These are phyloP conservation scores for Boletus pseudopeckii DNA, from an alignment of 768 basidiomycete genomes.

Conservation along the genomic window DNA sequence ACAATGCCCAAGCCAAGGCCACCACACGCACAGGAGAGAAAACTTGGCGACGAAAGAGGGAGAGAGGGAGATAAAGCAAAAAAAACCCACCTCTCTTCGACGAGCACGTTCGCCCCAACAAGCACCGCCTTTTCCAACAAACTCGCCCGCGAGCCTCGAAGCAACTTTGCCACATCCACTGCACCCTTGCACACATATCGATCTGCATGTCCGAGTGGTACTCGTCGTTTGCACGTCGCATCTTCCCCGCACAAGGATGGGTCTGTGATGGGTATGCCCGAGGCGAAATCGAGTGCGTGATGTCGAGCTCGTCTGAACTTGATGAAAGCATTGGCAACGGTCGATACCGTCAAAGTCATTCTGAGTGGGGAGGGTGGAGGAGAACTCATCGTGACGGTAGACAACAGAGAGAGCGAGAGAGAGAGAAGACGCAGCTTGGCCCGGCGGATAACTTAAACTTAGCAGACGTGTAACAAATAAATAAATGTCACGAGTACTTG, in stretches of 20 bases:
- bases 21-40: background rate
- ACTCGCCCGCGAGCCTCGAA: conserved; percentile 50
- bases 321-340: conserved; percentile 54
- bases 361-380: conserved; percentile 23
- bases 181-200: conserved; percentile 57
- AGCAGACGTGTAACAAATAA: background rate
- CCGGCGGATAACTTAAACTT: conserved; percentile 2
- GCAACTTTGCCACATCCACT: conserved; percentile 56
- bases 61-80: background rate
- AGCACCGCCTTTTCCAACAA: conserved; percentile 48
- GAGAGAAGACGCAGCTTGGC: background rate
- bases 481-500: background rate
- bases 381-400: conserved; percentile 11
- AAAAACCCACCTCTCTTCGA: conserved; percentile 63
- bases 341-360: conserved; percentile 24
- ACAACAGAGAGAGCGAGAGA: background rate
- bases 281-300: conserved; percentile 34
- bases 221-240: conserved; percentile 26
- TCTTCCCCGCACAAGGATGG: conserved; percentile 29
- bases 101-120: conserved; percentile 57
- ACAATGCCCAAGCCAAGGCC: background rate
- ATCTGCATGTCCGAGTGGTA: conserved; percentile 37
- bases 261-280: conserved; percentile 40
- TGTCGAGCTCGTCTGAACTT: conserved; percentile 45
- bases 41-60: background rate